Conservation (phyloP, 2,329 filamentous ascomycete genomes). For the Fusarium sp. region DNA sequence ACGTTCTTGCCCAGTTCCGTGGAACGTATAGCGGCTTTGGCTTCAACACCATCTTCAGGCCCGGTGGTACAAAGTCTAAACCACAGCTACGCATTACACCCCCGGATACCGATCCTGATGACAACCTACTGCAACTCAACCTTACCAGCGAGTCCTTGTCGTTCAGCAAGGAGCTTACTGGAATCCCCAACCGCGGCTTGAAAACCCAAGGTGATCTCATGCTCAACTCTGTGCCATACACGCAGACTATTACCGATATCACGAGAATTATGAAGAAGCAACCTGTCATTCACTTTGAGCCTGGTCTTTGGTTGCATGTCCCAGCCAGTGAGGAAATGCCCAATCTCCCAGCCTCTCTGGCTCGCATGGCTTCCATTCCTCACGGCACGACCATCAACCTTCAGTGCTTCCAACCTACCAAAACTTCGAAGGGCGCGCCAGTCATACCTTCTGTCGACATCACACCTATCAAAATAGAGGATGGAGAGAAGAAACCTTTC, state of each 20-base stretch:
- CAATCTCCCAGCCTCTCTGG: slow-evolving; percentile 41
- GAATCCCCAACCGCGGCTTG: slow-evolving; percentile 54
- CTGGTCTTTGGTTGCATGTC: slow-evolving; percentile 55
- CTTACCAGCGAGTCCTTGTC: slow-evolving; percentile 51
- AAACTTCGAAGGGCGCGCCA: slow-evolving; percentile 33
- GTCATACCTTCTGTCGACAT: slow-evolving; percentile 39
- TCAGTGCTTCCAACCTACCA: slow-evolving; percentile 45
- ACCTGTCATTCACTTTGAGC: slow-evolving; percentile 54
- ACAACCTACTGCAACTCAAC: slow-evolving; percentile 54
- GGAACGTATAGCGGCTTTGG: slow-evolving; percentile 50
- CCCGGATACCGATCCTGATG: slow-evolving; percentile 25
- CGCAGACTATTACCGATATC: slow-evolving; percentile 51
- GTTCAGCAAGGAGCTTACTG: slow-evolving; percentile 49
- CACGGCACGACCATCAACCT: slow-evolving; percentile 58
- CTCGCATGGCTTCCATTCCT: slow-evolving; percentile 56
- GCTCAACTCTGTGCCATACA: slow-evolving; percentile 52
- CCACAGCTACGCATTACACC: slow-evolving; percentile 26
- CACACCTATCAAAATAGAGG: slow-evolving; percentile 40
- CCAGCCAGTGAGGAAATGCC: slow-evolving; percentile 45
- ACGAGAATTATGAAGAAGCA: slow-evolving; percentile 42
- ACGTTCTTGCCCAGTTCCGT: slow-evolving; percentile 43
- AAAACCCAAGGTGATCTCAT: slow-evolving; percentile 49
- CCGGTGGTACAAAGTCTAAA: slow-evolving; percentile 42
- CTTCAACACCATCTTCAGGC: slow-evolving; percentile 55
- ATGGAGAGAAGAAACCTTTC: not conserved